Base-by-base conservation (phyloP, 2,329 filamentous ascomycete genomes). In the Stagonosporopsis cucurbitacearum region DNA sequence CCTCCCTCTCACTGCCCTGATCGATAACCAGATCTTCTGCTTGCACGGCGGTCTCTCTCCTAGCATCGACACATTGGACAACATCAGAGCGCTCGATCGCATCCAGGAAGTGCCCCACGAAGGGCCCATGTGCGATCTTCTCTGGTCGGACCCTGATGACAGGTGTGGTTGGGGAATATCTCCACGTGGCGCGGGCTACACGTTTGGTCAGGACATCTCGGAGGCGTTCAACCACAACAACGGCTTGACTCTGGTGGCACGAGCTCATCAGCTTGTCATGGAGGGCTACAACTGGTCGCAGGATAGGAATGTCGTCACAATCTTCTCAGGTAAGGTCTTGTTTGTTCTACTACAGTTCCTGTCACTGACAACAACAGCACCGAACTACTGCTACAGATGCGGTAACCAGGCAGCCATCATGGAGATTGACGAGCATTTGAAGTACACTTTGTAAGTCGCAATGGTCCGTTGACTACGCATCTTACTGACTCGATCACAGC, bases 161-260 rank as follows among this genome's bases (percentile, higher is more conserved):
- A 86, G 92, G 75, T 96, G 92, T 76, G 92, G 92, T 68, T 97
- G 93, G 93, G 93, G 93, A 62, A 96, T 97, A 75, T 96, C 91
- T 61, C 93, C 93, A 64, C 89, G 93, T 79, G 93, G 93, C 80
- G 93, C 93, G 58, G 93, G 93, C 58, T 96, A 96, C 81, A 96
- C 92, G 26, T 96, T 96, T 72, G 92, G 91, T 57, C 93, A 97
- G 80, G 94, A 98, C 75, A 98, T 98, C 70, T 96, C 92, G 32
- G 94, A 99, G 80, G 94, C 94, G 1, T 99, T 99, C 82, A 98
- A 98, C 79, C 94, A 98, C 77, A 98, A 98, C 84, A 99, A 99
- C 73, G 94, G 93, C 54, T 81, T 99, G 78, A 98, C 94, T 50
- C 83, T 98, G 60, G 96, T 99, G 73, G 95, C 95, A 58, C 86